Percentiles rank a stretch among this genome's conserved stretches.
phyloP scores from a whole-genome alignment of 2,329 filamentous ascomycete species.

The Coccinonectria pachysandricola region DNA sequence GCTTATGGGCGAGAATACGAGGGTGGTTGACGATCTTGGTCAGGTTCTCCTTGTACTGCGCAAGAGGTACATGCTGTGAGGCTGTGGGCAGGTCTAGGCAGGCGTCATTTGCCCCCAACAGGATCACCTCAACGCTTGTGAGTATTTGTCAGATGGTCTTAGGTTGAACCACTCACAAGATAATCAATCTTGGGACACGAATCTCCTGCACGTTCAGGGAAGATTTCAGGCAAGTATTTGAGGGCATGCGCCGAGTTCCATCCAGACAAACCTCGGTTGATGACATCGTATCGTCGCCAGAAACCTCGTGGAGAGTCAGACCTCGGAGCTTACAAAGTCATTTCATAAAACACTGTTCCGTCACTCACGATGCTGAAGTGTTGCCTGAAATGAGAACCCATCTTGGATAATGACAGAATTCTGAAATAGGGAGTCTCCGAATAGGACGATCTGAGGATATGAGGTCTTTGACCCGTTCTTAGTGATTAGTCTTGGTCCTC shows the following conservation, averaged over 20 bases:
- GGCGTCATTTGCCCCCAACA: slow-evolving; percentile 88
- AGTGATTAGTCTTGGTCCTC: too few relatives aligned
- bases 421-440: slow-evolving; percentile 86
- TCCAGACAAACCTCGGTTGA: slow-evolving; percentile 81
- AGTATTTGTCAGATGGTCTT: background rate
- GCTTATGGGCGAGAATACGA: slow-evolving; percentile 55
- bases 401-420: slow-evolving; percentile 47
- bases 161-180: slow-evolving; percentile 38
- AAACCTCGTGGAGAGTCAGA: slow-evolving; percentile 43
- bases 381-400: slow-evolving; percentile 66
- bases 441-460: slow-evolving; percentile 68
- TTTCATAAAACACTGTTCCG: too few relatives aligned
- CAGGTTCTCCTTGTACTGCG: slow-evolving; percentile 65
- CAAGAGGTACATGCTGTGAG: slow-evolving; percentile 68
- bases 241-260: slow-evolving; percentile 74
- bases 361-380: slow-evolving; percentile 55
- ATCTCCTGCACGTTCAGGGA: slow-evolving; percentile 50
- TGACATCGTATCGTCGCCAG: slow-evolving; percentile 67
- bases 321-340: too few relatives aligned
- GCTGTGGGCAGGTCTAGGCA: slow-evolving; percentile 52
- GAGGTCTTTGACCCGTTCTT: slow-evolving; percentile 30
- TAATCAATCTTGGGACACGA: slow-evolving; percentile 53
- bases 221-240: slow-evolving; percentile 55
- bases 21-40: slow-evolving; percentile 62
- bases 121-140: slow-evolving; percentile 48